Base-by-base conservation (phyloP, 2,329 filamentous ascomycete genomes). In the Xylaria sp. region DNA sequence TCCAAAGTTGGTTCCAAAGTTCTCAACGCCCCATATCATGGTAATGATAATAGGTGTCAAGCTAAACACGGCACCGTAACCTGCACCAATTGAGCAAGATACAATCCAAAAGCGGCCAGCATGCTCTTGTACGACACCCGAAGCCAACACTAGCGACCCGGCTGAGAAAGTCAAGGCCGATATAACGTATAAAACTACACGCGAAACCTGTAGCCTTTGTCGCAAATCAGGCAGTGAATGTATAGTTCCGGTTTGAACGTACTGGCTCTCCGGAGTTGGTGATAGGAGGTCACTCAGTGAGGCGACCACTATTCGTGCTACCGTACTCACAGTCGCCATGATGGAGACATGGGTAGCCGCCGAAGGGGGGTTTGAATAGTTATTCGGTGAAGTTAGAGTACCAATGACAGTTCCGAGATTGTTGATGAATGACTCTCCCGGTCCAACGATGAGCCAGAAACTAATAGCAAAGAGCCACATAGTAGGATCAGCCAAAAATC, bases 21-120 rank as follows among this genome's bases (percentile, higher is more conserved):
- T 99, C 82, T 98, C 94, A 0, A 97, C 94, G 29, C 96, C 96
- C 96, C 96, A 99, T 51, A 99, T 95, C 10, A 97, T 94, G n/a
- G 90, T 93, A 72, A 97, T 91, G 63, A 98, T 92, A 71, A 98
- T 94, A 1, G 96, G 96, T 0, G 92, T 92, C 5, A 98, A 86
- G 54, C 89, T 92, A 82, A 98, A 99, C 25, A 94, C 88, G 36
- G 94, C 94, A 50, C 96, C 96, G 76, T 99, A 98, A 50, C 96
- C 96, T 1, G 94, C 90, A 6, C 96, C 96, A 6, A 99, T 89
- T 1, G 94, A 85, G 0, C 91, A 88, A 0, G 93, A 96, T 9
- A 97, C 92, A 54, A 95, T 80, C 86, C 94, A 95, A 81, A 98
- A 97, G 39, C 93, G 87, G 56, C 91, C 87, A 29, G 88, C 87